These are phyloP conservation scores for Sicyos baderoa DNA, from an alignment of 306 rosid genomes.

Conservation along the genomic window DNA sequence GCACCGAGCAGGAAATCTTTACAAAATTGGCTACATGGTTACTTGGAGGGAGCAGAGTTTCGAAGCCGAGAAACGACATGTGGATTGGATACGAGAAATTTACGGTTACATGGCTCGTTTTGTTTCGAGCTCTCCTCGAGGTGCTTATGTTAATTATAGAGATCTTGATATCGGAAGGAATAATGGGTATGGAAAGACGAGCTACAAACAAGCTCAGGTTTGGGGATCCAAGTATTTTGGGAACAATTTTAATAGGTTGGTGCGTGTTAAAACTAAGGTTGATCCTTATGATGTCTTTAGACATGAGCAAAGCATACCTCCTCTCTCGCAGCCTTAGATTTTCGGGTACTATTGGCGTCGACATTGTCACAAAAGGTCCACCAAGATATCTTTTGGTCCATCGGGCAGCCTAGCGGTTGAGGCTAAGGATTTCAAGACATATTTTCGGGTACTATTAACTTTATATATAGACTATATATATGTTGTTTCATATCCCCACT, in stretches of 20 bases:
- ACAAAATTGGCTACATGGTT: constrained; percentile 43
- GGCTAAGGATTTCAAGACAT: no score
- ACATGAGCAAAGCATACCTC: constrained; percentile 80
- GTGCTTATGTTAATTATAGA: constrained; percentile 61
- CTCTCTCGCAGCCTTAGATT: neutral
- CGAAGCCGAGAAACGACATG: constrained; percentile 30
- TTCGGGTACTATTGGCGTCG: no score
- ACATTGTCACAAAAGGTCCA: no score
- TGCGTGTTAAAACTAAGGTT: constrained; percentile 46
- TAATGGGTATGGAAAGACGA: constrained; percentile 32
- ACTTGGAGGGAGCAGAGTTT: constrained; percentile 37
- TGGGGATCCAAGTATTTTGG: constrained; percentile 74
- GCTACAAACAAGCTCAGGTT: constrained; percentile 36
- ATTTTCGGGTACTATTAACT: no score
- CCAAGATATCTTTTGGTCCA: no score
- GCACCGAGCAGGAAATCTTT: constrained; percentile 51
- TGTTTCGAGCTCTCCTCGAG: constrained; percentile 54
- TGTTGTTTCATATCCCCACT: no score
- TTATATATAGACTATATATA: no score
- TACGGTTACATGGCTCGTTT: constrained; percentile 59
- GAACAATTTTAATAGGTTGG: constrained; percentile 54
- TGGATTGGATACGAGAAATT: constrained; percentile 62
- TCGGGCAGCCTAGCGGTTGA: no score
- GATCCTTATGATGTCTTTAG: constrained; percentile 76
- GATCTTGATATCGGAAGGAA: constrained; percentile 76